A percentile compares a stretch with the other conserved stretches of the same genome.
phyloP scores from a whole-genome alignment of 179 eudicot genomes.

The Sideroxylon spinosum region DNA sequence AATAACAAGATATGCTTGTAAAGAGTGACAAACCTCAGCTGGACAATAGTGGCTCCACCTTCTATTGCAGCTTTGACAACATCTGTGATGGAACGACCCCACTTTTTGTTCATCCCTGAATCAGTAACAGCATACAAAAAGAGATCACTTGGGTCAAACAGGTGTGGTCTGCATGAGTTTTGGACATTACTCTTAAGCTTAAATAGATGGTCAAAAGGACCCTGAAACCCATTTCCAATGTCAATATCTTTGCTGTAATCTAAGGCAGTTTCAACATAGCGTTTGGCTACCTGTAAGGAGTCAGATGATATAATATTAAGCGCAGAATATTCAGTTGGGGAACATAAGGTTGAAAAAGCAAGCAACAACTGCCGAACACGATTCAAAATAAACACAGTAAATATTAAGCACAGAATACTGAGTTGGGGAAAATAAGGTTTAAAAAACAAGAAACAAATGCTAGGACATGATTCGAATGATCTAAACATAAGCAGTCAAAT shows the following conservation, averaged over 20 bases:
- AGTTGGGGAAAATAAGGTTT: too few species aligned
- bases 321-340: too few species aligned
- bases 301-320: not conserved
- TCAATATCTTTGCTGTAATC: constrained; percentile 69
- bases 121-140: constrained; percentile 92
- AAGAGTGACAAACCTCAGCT: constrained; percentile 58
- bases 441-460: too few species aligned
- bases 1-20: not conserved
- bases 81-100: constrained; percentile 76
- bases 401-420: too few species aligned
- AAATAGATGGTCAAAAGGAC: constrained; percentile 80
- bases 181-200: constrained; percentile 52
- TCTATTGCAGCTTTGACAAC: constrained; percentile 85
- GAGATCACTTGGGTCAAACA: constrained; percentile 59
- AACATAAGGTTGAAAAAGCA: too few species aligned
- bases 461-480: too few species aligned
- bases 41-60: constrained; percentile 93
- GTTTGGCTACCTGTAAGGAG: constrained; percentile 61
- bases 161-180: constrained; percentile 26
- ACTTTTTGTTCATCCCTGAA: constrained; percentile 80
- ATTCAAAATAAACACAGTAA: too few species aligned
- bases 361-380: too few species aligned
- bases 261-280: constrained; percentile 69
- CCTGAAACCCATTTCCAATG: constrained; percentile 78
- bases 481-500: too few species aligned